Percentiles rank a stretch among this genome's conserved stretches.
Conservation (phyloP, 2,329 filamentous ascomycete genomes). For the Uncinocarpus reesii region DNA sequence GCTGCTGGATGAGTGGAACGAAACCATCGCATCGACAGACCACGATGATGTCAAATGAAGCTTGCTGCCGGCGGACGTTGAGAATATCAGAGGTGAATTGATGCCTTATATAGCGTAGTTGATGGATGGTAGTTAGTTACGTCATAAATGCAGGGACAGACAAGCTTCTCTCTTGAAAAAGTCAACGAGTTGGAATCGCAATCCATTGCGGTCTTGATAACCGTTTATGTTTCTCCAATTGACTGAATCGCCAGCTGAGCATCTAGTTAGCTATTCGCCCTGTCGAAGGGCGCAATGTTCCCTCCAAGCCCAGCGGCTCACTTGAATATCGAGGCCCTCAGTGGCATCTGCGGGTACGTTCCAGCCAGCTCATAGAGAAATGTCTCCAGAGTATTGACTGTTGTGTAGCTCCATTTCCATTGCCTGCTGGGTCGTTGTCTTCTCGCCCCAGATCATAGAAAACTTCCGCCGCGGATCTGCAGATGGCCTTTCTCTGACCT, state of each 20-base stretch:
- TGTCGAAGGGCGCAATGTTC: constrained; percentile 21
- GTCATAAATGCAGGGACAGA: neutral
- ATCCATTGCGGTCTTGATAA: too few relatives aligned
- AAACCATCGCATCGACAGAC: constrained; percentile 31
- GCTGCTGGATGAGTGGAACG: constrained; percentile 44
- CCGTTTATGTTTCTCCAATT: too few relatives aligned
- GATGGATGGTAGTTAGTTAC: neutral
- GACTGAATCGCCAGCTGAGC: too few relatives aligned
- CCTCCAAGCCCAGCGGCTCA: constrained; percentile 39
- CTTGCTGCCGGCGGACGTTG: neutral
- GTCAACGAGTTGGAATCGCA: neutral
- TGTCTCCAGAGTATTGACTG: constrained; percentile 5
- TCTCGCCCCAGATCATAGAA: constrained; percentile 91
- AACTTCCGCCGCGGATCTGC: constrained; percentile 79
- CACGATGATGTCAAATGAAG: constrained; percentile 15
- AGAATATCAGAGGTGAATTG: neutral
- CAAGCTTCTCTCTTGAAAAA: neutral
- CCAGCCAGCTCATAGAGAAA: constrained; percentile 4
- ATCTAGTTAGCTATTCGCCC: too few relatives aligned
- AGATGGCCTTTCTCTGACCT: constrained; percentile 80
- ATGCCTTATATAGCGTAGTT: neutral
- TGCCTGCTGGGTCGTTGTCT: constrained; percentile 95
- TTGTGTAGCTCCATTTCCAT: constrained; percentile 73
- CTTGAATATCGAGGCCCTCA: constrained; percentile 80
- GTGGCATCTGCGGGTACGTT: constrained; percentile 73